phyloP scores from a whole-genome alignment of 2,329 filamentous ascomycete species.

The Calonectria fujianensis region DNA sequence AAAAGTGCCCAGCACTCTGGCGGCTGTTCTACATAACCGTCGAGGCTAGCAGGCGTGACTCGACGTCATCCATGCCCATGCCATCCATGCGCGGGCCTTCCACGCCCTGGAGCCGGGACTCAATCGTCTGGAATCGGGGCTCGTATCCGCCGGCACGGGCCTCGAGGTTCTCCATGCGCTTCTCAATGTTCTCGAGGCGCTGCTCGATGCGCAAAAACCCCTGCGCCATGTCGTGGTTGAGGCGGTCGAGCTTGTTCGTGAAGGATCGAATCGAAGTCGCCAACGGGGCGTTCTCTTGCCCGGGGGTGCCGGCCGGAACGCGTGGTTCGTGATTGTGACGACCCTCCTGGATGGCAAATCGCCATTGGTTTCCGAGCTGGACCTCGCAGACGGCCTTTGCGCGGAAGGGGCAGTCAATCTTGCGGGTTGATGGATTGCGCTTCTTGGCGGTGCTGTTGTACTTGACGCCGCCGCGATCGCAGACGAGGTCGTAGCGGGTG shows the following conservation, averaged over 20 bases:
- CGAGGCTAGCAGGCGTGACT: slow-evolving; percentile 65
- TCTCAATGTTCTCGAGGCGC: slow-evolving; percentile 71
- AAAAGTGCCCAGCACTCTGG: slow-evolving; percentile 40
- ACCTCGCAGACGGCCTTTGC: slow-evolving; percentile 79
- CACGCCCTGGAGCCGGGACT: slow-evolving; percentile 64
- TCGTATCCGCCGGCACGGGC: slow-evolving; percentile 65
- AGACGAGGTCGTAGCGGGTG: slow-evolving; percentile 78
- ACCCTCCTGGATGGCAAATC: slow-evolving; percentile 77
- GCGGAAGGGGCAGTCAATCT: slow-evolving; percentile 78
- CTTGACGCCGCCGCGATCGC: slow-evolving; percentile 78
- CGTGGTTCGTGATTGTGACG: slow-evolving; percentile 78
- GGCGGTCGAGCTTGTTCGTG: slow-evolving; percentile 76
- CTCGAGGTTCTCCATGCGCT: slow-evolving; percentile 74
- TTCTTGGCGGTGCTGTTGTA: slow-evolving; percentile 80
- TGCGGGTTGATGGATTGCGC: slow-evolving; percentile 77
- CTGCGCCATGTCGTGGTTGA: slow-evolving; percentile 74
- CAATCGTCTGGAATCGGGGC: slow-evolving; percentile 67
- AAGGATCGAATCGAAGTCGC: slow-evolving; percentile 75
- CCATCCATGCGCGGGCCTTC: slow-evolving; percentile 66
- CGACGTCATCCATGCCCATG: slow-evolving; percentile 67
- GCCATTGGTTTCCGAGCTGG: slow-evolving; percentile 77
- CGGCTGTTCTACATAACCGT: slow-evolving; percentile 64
- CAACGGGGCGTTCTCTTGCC: slow-evolving; percentile 75
- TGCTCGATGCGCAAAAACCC: slow-evolving; percentile 71
- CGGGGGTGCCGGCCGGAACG: slow-evolving; percentile 71